phyloP scores from a whole-genome alignment of 2,329 filamentous ascomycete genomes.

The Lasiodiplodia hormozganensis region DNA sequence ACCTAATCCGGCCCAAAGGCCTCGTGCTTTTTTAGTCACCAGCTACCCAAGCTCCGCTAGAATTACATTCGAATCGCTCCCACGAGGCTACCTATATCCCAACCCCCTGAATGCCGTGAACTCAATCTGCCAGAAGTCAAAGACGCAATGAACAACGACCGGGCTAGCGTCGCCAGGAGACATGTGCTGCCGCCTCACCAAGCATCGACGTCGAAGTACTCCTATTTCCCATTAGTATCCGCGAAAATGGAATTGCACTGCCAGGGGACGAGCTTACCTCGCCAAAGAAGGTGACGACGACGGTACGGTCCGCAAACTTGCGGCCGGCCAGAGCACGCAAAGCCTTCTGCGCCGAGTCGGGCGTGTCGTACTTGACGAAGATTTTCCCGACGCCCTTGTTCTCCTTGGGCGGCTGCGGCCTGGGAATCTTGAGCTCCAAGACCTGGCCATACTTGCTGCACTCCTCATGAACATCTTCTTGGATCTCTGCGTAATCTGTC shows the following conservation, averaged over 20 bases:
- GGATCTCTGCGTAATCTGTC: slow-evolving; percentile 75
- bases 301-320: slow-evolving; percentile 95
- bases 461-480: slow-evolving; percentile 91
- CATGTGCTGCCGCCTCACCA: slow-evolving; percentile 25
- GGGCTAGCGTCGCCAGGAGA: background rate
- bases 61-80: slow-evolving; percentile 27
- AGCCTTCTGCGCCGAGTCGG: slow-evolving; percentile 81
- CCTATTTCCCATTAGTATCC: slow-evolving; percentile 27
- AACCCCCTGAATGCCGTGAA: slow-evolving; percentile 15
- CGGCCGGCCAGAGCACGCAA: slow-evolving; percentile 88
- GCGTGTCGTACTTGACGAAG: slow-evolving; percentile 87
- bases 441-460: slow-evolving; percentile 90
- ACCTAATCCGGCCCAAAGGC: slow-evolving; percentile 7
- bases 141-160: slow-evolving; percentile 15
- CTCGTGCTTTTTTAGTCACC: slow-evolving; percentile 27
- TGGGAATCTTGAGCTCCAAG: slow-evolving; percentile 88
- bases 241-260: background rate
- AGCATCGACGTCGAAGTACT: slow-evolving; percentile 32
- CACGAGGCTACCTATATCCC: slow-evolving; percentile 11
- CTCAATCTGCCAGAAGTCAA: slow-evolving; percentile 23
- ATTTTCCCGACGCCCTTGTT: slow-evolving; percentile 96
- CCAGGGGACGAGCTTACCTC: slow-evolving; percentile 66
- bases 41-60: slow-evolving; percentile 27
- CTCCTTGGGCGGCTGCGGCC: slow-evolving; percentile 81
- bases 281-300: slow-evolving; percentile 94